Base-by-base conservation (phyloP, 2,329 filamentous ascomycete species). In the Trichoderma hamatum region DNA sequence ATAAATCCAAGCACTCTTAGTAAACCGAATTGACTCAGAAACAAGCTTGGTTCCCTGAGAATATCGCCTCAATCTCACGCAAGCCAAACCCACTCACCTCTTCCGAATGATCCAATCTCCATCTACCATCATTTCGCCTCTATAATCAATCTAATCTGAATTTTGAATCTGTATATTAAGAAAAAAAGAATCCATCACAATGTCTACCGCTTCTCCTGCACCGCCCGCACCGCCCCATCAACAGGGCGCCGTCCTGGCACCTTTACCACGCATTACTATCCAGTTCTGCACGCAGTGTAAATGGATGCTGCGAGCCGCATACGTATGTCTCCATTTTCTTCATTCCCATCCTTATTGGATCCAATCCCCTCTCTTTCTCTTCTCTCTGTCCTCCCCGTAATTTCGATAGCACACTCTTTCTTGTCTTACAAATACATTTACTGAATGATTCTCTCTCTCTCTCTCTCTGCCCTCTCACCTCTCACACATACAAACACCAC, bases 261-360 rank as follows among this genome's bases (percentile, higher is more conserved):
- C 73, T 43, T 74, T 79, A 13, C 94, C 94, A 3, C 88, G 93
- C 56, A 85, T 97, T 65, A 90, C 90, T n/a, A 97, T 97, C 76
- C 88, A 91, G 73, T 97, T 92, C 82, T 97, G 94, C 82, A 97
- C 93, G 0, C 93, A 97, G 81, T 97, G 94, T 81, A 92, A 92
- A 82, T 97, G 94, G 93, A 92, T 96, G 87, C 82, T 96, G 13
- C 84, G 93, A 70, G 93, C 93, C 43, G 92, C 93, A 73, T 97
- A 96, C 80, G 93, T 95, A 86, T 74, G 86, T 80, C 55, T 55
- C 58, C 7, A 26, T 19, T 36, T 32, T 63, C 2, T 36, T n/a
- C n/a, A n/a, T n/a, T n/a, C n/a, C n/a, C n/a, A n/a, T n/a, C n/a
- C n/a, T n/a, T n/a, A n/a, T n/a, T n/a, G n/a, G n/a, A n/a, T n/a